Evolutionary conservation across 768 basidiomycete species (phyloP), one percentile per base, ranked within the genome.

Genomic region (Macrolepiota albuminosa): DNA sequence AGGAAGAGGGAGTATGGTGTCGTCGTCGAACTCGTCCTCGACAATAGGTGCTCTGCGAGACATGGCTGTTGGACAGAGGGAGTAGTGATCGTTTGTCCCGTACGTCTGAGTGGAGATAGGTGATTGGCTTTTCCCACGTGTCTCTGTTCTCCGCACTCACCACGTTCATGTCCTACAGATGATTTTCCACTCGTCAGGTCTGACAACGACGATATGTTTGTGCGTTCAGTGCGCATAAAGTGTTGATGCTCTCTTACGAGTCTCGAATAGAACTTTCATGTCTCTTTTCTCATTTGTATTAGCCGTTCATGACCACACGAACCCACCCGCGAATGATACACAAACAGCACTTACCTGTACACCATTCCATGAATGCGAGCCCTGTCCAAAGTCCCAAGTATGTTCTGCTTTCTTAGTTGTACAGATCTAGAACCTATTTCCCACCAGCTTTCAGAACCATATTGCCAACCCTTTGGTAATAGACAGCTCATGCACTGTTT

Each of bases 401-500:
- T 55, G 83, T 14, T 39, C n/a, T 14, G 42, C 31, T 42, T 48
- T 58, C 49, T 50, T 31, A 42, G 40, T 63, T 36, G 18, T 36
- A 31, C 58, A 43, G 29, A 51, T 55, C 31, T 55, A 16, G 31
- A 52, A 34, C n/a, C 8, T 34, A 43, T n/a, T 18, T 51, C 1
- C 24, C 57, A 39, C 9, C 63, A 95, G 93, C 76, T 91, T 37
- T 77, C 86, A 66, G 85, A 95, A 75, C 94, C 95, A 2, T 96
- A 90, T 72, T 98, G 95, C 74, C 86, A 91, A 68, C 95, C 95
- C n/a, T 96, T 94, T 69, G 95, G 95, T 54, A 95, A 95, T 73
- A 85, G 95, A 26, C 86, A 91, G 21, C 81, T 94, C 43, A 81
- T 95, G 78, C 95, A 95, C 69, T 98, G 95, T 61, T 68, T 83